Percentiles rank a stretch among this genome's conserved stretches.
These are phyloP conservation scores for Rhynchospora pubera DNA, from an alignment of 176 grass and related monocot genomes.

Conservation along the genomic window DNA sequence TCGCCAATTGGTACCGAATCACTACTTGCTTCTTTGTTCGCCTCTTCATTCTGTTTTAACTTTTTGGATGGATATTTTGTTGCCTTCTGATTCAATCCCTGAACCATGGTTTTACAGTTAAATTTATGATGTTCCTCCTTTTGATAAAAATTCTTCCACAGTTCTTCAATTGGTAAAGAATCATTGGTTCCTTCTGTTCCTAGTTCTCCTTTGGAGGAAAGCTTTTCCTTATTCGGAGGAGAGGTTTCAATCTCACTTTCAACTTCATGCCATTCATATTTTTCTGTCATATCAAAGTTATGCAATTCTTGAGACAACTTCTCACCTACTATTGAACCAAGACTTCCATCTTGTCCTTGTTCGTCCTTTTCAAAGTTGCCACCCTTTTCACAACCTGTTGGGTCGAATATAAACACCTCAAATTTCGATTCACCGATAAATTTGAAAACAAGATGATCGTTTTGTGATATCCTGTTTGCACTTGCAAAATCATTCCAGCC, in stretches of 20 bases:
- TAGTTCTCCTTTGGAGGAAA: neutral
- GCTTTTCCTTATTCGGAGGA: neutral
- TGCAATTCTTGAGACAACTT: neutral
- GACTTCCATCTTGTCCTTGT: neutral
- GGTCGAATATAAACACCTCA: conserved; percentile 12
- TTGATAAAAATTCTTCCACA: neutral
- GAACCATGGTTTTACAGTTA: neutral
- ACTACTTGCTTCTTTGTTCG: neutral
- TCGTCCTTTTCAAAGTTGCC: neutral
- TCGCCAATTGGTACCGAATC: neutral
- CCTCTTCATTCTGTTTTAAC: neutral
- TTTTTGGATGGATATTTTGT: neutral
- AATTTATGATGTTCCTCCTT: neutral
- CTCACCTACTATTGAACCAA: neutral
- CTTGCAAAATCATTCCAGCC: conserved; percentile 36
- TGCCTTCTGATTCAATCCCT: neutral
- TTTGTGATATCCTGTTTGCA: conserved; percentile 19
- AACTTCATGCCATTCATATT: neutral
- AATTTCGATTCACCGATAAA: conserved; percentile 26
- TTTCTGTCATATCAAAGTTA: neutral
- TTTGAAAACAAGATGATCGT: conserved; percentile 37
- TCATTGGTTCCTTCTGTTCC: neutral
- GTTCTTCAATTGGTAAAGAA: neutral
- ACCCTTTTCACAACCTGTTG: neutral
- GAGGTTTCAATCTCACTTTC: neutral